Evolutionary conservation across 371 early-diverging fungal genomes (phyloP).

Genomic region (Apophysomyces trapeziformis): DNA sequence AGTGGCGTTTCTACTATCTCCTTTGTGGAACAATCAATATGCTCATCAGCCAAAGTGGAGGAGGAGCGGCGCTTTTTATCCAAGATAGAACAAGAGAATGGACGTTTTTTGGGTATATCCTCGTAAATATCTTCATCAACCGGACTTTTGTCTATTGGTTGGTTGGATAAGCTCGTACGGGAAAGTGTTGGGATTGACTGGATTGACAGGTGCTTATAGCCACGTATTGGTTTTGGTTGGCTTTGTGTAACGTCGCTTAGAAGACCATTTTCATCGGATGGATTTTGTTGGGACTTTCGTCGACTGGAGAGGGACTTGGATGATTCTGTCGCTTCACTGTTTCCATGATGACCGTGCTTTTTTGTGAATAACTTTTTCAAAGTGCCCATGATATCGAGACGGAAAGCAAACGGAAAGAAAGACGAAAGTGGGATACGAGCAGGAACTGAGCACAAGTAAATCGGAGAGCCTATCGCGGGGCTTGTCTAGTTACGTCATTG

Average conservation of each 20-base stretch:
- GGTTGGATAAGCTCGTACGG: not conserved
- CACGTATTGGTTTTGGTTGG: not conserved
- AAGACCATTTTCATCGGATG: not conserved
- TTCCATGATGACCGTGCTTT: not conserved
- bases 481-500: too few relatives aligned
- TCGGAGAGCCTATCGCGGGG: too few relatives aligned
- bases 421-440: not conserved
- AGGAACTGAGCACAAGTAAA: too few relatives aligned
- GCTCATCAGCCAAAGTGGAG: not conserved
- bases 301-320: not conserved
- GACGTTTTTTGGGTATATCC: slow-evolving; percentile 3
- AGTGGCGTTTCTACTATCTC: not conserved
- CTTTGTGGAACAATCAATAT: not conserved
- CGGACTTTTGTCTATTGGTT: not conserved
- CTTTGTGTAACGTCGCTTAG: slow-evolving; percentile 1
- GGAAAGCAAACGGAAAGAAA: not conserved
- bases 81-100: not conserved
- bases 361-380: not conserved
- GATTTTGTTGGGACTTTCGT: not conserved
- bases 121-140: not conserved
- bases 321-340: not conserved
- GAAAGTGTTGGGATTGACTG: not conserved
- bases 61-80: not conserved
- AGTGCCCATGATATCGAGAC: not conserved
- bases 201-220: not conserved